Conservation (phyloP, 208 protist genomes). For the Plasmodiophora brassicae region DNA sequence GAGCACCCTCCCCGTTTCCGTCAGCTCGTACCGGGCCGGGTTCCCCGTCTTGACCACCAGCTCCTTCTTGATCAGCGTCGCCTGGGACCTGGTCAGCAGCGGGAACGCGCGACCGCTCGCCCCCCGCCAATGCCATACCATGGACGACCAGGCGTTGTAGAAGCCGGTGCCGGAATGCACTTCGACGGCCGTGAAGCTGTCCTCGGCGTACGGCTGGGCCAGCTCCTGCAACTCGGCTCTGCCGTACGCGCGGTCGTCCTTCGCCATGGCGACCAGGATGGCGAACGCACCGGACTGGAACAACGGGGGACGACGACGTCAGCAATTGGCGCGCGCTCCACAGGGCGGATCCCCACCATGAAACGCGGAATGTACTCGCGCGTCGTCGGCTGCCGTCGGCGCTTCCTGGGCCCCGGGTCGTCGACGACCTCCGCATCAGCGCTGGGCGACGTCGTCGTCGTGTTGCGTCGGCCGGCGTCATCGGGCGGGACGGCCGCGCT, state of each 20-base stretch:
- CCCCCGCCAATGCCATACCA: too few relatives aligned
- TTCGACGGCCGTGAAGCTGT: slow-evolving; percentile 12
- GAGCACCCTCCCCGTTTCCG: not conserved
- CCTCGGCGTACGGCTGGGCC: not conserved
- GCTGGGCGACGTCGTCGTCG: not conserved
- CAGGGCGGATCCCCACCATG: not conserved
- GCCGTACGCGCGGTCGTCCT: not conserved
- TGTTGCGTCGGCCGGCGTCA: too few relatives aligned
- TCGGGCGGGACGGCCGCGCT: too few relatives aligned
- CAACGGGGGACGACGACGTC: not conserved
- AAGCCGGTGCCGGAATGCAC: not conserved
- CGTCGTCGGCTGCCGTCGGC: too few relatives aligned
- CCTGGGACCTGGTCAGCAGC: too few relatives aligned
- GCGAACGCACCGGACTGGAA: not conserved
- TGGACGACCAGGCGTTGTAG: not conserved
- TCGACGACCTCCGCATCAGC: not conserved
- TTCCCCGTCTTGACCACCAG: not conserved
- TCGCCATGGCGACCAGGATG: not conserved
- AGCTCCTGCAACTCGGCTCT: not conserved
- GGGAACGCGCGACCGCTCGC: too few relatives aligned
- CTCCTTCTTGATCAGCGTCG: not conserved
- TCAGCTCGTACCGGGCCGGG: not conserved
- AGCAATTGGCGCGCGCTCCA: not conserved
- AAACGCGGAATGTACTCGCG: slow-evolving; percentile 8
- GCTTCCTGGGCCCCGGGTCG: too few relatives aligned